Base-by-base conservation (phyloP, 1,284 basidiomycete species). In the Ceratobasidium sp. region DNA sequence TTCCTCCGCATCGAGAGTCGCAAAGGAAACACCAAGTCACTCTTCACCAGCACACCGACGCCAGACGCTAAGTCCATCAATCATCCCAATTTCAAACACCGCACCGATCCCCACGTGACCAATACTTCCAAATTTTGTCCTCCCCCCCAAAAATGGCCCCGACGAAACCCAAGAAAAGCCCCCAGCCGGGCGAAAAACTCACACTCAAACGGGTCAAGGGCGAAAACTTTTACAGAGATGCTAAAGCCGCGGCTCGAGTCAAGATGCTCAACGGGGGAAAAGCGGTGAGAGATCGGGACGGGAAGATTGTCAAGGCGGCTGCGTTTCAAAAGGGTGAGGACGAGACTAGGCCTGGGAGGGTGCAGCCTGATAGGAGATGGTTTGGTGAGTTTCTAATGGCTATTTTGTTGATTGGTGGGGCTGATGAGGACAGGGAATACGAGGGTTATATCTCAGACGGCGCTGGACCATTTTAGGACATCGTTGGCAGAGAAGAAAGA, bases 371-470 rank as follows among this genome's bases (percentile, higher is more conserved):
- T 82, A 82, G 93, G 70, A 80, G 94, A 74, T 97, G 95, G 95
- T 98, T 98, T 75, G 95, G 93, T 95, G 75, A 75, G 68, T n/a
- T n/a, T n/a, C n/a, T n/a, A n/a, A n/a, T n/a, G n/a, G n/a, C n/a
- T 50, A 41, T 27, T 8, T 19, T 46, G 39, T n/a, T 50, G 25
- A 23, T 7, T 59, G n/a, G 19, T 23, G 50, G 14, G 42, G 52
- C 56, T 68, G 14, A 71, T 52, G 68, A 42, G 53, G 64, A 57
- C 49, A 95, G 92, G 95, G 54, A 99, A 99, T 80, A 99, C 97
- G 11, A 84, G 97, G 76, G 96, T 98, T 60, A 98, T 99, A 77
- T 94, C 92, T n/a, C 95, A 98, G 76, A 90, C 86, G 44, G 94
- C 95, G 6, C 80, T 98, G 75, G 95, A 98, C 75, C 95, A 96